phyloP scores from a whole-genome alignment of 768 basidiomycete species.

The Rhizopogon vulgaris region DNA sequence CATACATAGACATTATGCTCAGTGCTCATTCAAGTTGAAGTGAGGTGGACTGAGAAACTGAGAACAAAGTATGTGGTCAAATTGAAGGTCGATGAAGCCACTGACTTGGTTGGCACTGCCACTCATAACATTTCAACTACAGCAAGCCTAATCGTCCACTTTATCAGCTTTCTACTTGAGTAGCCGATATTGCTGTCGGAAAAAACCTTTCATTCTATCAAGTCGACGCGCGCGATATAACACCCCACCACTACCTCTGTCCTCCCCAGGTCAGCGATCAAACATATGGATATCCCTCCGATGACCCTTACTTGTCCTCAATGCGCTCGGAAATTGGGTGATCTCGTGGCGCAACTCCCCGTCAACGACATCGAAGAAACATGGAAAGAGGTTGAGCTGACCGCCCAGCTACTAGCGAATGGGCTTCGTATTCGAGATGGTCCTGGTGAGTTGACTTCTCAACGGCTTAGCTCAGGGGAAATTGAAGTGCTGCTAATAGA shows the following conservation, averaged over 20 bases:
- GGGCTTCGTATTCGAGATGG: slow-evolving; percentile 51
- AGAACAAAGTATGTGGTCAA: too few relatives aligned
- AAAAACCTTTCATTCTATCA: background rate
- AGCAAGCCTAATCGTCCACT: background rate
- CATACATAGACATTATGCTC: too few relatives aligned
- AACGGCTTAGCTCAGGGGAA: background rate
- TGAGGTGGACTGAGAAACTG: too few relatives aligned
- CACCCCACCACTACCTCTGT: background rate
- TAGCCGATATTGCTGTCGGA: background rate
- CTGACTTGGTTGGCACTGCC: background rate
- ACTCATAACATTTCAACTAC: background rate
- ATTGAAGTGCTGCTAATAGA: slow-evolving; percentile 33
- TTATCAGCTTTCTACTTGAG: background rate
- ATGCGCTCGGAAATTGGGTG: slow-evolving; percentile 25
- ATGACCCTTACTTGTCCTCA: slow-evolving; percentile 17
- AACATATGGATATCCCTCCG: slow-evolving; percentile 14
- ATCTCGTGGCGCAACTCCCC: slow-evolving; percentile 27
- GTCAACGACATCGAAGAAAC: slow-evolving; percentile 24
- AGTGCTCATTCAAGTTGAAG: too few relatives aligned
- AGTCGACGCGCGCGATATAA: background rate
- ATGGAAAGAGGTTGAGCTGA: slow-evolving; percentile 49
- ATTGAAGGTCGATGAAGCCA: too few relatives aligned
- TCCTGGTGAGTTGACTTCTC: slow-evolving; percentile 32
- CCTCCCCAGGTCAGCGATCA: background rate
- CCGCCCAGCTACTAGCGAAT: slow-evolving; percentile 56